Evolutionary conservation across 768 basidiomycete species (phyloP).

Genomic region (Saitozyma sp.): DNA sequence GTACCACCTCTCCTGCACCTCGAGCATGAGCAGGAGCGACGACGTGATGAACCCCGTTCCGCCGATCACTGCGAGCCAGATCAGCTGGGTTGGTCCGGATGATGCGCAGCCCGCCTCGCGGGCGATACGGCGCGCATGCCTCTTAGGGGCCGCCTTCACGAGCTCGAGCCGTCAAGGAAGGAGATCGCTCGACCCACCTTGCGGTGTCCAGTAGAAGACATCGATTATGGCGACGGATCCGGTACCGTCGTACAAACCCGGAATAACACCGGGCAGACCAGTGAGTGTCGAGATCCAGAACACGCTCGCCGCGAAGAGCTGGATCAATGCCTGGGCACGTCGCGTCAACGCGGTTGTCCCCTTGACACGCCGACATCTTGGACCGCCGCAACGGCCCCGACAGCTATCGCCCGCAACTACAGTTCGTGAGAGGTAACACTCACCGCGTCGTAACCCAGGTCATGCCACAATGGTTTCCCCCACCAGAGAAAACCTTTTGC

Average conservation of each 20-base stretch:
- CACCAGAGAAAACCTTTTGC: slow-evolving; percentile 39
- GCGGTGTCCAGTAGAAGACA: slow-evolving; percentile 65
- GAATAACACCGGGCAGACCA: slow-evolving; percentile 56
- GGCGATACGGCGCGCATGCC: no score
- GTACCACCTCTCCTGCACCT: slow-evolving; percentile 63
- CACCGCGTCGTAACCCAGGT: slow-evolving; percentile 47
- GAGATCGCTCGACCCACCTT: no score
- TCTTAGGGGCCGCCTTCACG: no score
- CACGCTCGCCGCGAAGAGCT: slow-evolving; percentile 62
- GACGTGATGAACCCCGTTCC: slow-evolving; percentile 62
- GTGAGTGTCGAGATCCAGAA: slow-evolving; percentile 63
- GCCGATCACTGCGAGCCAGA: slow-evolving; percentile 56
- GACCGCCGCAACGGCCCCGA: no score
- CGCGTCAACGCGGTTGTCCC: not conserved
- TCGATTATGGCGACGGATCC: slow-evolving; percentile 53
- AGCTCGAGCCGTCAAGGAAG: no score
- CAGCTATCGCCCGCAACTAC: no score
- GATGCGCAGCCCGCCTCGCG: no score
- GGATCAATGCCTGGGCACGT: slow-evolving; percentile 57
- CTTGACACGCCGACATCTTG: no score
- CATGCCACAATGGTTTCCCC: slow-evolving; percentile 48
- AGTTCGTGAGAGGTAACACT: slow-evolving; percentile 14
- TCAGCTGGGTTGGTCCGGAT: not conserved
- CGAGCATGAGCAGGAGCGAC: slow-evolving; percentile 58
- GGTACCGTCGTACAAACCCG: slow-evolving; percentile 40